Percentiles rank a stretch among this genome's conserved stretches.
Evolutionary conservation across 1,284 basidiomycete species (phyloP).

Genomic region (Tremellales sp.): DNA sequence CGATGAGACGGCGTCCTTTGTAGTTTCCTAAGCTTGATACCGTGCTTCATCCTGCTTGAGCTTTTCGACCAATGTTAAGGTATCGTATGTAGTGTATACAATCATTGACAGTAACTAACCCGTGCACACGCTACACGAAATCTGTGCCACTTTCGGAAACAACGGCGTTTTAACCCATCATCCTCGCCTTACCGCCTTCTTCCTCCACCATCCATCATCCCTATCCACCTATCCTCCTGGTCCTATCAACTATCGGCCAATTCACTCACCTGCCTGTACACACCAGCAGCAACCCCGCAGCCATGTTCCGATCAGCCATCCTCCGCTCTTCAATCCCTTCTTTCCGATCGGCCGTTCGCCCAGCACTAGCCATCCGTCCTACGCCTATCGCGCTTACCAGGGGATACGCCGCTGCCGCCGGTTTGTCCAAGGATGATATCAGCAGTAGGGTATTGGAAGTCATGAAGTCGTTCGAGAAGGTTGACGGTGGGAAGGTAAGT

Average conservation of each 20-base stretch:
- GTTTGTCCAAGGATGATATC: slow-evolving; percentile 71
- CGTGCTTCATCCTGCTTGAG: slow-evolving; percentile 72
- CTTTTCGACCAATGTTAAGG: not conserved
- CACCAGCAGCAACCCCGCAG: too few species aligned
- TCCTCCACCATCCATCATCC: slow-evolving; percentile 1
- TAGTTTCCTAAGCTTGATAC: slow-evolving; percentile 80
- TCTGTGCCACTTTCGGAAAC: slow-evolving; percentile 5
- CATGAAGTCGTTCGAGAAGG: slow-evolving; percentile 92
- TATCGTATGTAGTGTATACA: not conserved
- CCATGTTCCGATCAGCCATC: slow-evolving; percentile 36
- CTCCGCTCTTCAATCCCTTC: slow-evolving; percentile 22
- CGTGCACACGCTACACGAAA: slow-evolving; percentile 1
- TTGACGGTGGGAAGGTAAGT: slow-evolving; percentile 74
- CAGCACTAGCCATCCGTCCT: slow-evolving; percentile 9
- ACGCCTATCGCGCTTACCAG: slow-evolving; percentile 15
- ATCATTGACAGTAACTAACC: not conserved
- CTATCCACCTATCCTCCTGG: slow-evolving; percentile 1
- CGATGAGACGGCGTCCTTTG: slow-evolving; percentile 81
- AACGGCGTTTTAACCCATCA: not conserved
- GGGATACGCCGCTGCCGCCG: slow-evolving; percentile 71
- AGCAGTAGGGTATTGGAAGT: slow-evolving; percentile 80
- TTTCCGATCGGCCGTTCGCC: slow-evolving; percentile 21
- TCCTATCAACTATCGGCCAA: slow-evolving; percentile 1
- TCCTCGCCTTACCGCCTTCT: not conserved
- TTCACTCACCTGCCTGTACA: slow-evolving; percentile 5